phyloP scores from a whole-genome alignment of 257 asterid species.

The Primulina huaijiensis region DNA sequence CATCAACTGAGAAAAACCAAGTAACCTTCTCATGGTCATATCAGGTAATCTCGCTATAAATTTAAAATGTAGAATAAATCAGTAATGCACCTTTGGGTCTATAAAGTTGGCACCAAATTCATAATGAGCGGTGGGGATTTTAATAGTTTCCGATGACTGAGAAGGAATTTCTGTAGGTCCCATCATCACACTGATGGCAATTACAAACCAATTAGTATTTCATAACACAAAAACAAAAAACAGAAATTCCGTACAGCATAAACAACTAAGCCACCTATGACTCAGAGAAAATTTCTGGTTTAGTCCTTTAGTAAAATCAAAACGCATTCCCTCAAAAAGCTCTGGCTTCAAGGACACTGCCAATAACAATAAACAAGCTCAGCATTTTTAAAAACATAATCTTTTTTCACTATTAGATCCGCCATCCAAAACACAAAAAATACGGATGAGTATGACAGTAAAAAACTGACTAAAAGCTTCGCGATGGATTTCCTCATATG shows the following conservation, averaged over 20 bases:
- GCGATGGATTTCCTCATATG: slow-evolving; percentile 94
- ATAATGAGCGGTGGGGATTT: slow-evolving; percentile 82
- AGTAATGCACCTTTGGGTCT: slow-evolving; percentile 66
- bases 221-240: not conserved
- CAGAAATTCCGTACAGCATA: not conserved
- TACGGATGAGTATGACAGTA: not conserved
- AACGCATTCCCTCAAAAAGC: slow-evolving; percentile 94
- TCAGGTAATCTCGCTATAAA: slow-evolving; percentile 4
- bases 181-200: slow-evolving; percentile 73
- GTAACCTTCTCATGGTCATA: slow-evolving; percentile 25
- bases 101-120: slow-evolving; percentile 94
- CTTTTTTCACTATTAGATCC: slow-evolving; percentile 2
- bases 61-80: slow-evolving; percentile 16
- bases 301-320: slow-evolving; percentile 91
- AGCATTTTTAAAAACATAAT: slow-evolving; percentile 11
- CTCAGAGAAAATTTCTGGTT: slow-evolving; percentile 87
- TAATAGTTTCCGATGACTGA: slow-evolving; percentile 81
- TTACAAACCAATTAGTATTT: not conserved
- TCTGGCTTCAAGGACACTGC: slow-evolving; percentile 99
- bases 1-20: slow-evolving; percentile 65
- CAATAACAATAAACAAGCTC: slow-evolving; percentile 28
- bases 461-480: slow-evolving; percentile 80
- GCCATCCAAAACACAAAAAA: not conserved
- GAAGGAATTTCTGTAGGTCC: slow-evolving; percentile 95
- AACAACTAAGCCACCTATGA: slow-evolving; percentile 64